These are phyloP conservation scores for Oryza glumipatula DNA, from an alignment of 176 grass and related monocot genomes.

Conservation along the genomic window DNA sequence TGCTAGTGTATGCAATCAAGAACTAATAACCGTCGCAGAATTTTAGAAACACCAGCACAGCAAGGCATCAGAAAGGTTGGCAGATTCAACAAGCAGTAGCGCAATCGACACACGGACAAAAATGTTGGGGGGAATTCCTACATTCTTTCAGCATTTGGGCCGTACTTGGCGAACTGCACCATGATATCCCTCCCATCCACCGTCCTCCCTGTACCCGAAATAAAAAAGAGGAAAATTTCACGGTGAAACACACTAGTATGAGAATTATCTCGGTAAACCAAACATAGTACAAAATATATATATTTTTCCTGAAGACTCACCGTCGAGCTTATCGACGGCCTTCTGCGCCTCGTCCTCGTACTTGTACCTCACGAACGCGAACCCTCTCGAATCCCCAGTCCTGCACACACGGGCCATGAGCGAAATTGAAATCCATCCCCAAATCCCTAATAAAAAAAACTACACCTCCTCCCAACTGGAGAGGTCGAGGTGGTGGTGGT, in stretches of 20 bases:
- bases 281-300: not conserved
- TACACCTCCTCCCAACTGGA: not conserved
- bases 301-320: conserved; percentile 12
- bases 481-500: not conserved
- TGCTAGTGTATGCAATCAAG: not conserved
- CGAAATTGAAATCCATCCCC: conserved; percentile 1
- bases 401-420: conserved; percentile 37
- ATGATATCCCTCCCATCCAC: conserved; percentile 76
- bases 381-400: conserved; percentile 76
- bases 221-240: not conserved
- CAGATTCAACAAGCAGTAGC: not conserved
- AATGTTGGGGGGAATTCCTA: conserved; percentile 44
- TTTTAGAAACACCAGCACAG: not conserved
- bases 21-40: not conserved
- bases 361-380: conserved; percentile 91
- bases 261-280: not conserved
- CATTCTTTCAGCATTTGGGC: conserved; percentile 87
- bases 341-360: conserved; percentile 77
- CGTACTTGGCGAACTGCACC: conserved; percentile 92
- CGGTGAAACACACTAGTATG: not conserved
- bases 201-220: conserved; percentile 49
- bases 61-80: not conserved
- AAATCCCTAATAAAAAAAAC: not conserved
- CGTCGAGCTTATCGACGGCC: conserved; percentile 76
- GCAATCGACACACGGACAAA: not conserved